Evolutionary conservation across 2,329 filamentous ascomycete species (phyloP), one percentile per base, ranked within the genome.

Genomic region (Xylaria sp.): DNA sequence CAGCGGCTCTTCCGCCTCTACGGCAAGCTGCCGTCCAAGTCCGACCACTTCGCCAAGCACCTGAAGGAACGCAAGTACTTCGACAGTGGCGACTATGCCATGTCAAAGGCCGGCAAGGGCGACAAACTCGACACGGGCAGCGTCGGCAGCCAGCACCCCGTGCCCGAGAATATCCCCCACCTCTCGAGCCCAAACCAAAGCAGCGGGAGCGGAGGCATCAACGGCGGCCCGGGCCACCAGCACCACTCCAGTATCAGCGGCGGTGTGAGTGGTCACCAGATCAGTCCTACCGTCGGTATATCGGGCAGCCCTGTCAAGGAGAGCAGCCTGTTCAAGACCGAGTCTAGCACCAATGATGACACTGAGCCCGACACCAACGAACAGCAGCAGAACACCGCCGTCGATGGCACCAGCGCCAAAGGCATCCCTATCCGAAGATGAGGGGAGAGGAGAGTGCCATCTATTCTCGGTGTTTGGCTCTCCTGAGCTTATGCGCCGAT

Each of bases 51-150:
- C 77, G 94, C 97, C 86, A 98, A 98, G 87, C 97, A 98, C 81
- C 89, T 98, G 80, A 98, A 98, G 88, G 96, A 98, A 82, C 94
- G 96, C 86, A 99, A 97, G 85, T 98, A 97, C 85, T 98, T 98
- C 83, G 94, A 98, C 85, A 96, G 92, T 70, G 94, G 94, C 79
- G 94, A 98, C 85, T 98, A 97, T 78, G 94, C 94, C 79, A 92
- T 97, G 84, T 95, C 92, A 82, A 97, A 98, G 86, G 96, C 96
- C 69, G 96, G 96, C 83, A 98, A 98, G 85, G 94, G 94, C 81
- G 93, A 94, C 78, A 92, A 96, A 79, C 92, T 96, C 78, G 95
- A 97, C 79, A 93, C 97, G 70, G 97, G 95, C 79, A 92, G 92
- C 78, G 93, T 99, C 78, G 96, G 96, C 78, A 94, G 93, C 78